These are phyloP conservation scores for Verticillium longisporum DNA, from an alignment of 2,329 filamentous ascomycete genomes.

Conservation along the genomic window DNA sequence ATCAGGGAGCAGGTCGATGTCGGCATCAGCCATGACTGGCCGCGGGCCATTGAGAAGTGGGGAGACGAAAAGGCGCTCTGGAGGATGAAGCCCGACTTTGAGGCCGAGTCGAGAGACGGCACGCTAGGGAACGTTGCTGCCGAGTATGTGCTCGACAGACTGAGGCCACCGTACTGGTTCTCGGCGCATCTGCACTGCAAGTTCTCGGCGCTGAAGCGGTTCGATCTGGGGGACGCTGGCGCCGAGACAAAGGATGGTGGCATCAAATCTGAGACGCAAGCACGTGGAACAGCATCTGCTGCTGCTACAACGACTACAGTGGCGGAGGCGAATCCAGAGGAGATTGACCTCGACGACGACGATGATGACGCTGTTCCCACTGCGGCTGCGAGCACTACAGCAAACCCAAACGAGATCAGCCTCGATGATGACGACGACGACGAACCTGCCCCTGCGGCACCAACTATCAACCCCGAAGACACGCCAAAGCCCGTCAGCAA, in stretches of 20 bases:
- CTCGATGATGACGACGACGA: slow-evolving; percentile 50
- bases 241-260: background rate
- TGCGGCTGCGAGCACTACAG: slow-evolving; percentile 6
- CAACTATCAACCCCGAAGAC: slow-evolving; percentile 8
- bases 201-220: slow-evolving; percentile 64
- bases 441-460: slow-evolving; percentile 14
- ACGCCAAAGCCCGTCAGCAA: slow-evolving; percentile 10
- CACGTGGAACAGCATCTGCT: background rate
- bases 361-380: slow-evolving; percentile 1
- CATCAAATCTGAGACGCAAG: background rate
- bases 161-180: slow-evolving; percentile 86
- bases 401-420: slow-evolving; percentile 65
- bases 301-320: background rate
- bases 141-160: slow-evolving; percentile 68
- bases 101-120: slow-evolving; percentile 67
- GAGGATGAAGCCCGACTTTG: slow-evolving; percentile 65
- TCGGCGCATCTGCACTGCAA: slow-evolving; percentile 89
- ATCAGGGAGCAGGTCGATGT: slow-evolving; percentile 84
- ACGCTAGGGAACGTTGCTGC: slow-evolving; percentile 76
- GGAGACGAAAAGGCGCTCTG: slow-evolving; percentile 68
- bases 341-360: slow-evolving; percentile 10
- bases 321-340: slow-evolving; percentile 7
- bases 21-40: slow-evolving; percentile 95
- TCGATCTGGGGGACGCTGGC: slow-evolving; percentile 25
- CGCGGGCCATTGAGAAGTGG: slow-evolving; percentile 69